Conservation (phyloP, 768 basidiomycete species). For the Amyloporia xantha region DNA sequence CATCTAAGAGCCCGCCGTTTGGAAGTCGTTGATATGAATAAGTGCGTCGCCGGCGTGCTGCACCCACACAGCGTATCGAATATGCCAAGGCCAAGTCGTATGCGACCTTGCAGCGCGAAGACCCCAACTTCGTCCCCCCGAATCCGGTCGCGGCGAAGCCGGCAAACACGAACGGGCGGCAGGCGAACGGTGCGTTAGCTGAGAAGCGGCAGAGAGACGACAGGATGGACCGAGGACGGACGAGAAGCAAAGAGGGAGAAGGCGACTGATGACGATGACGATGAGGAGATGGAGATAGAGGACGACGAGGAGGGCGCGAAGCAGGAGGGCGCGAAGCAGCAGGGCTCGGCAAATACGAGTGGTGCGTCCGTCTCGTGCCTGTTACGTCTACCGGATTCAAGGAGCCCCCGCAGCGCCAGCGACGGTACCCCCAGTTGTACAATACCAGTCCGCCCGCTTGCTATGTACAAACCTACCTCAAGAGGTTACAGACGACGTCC, state of each 20-base stretch:
- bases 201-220: constrained; percentile 69
- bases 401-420: constrained; percentile 4
- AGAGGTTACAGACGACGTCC: constrained; percentile 83
- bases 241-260: constrained; percentile 65
- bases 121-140: constrained; percentile 76
- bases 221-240: constrained; percentile 43
- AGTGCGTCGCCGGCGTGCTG: constrained; percentile 12
- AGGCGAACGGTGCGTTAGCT: constrained; percentile 10
- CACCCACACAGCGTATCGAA: constrained; percentile 62
- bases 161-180: constrained; percentile 6
- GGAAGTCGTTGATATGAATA: constrained; percentile 24
- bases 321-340: constrained; percentile 41
- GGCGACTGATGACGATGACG: constrained; percentile 57
- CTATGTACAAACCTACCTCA: constrained; percentile 84
- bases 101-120: constrained; percentile 72
- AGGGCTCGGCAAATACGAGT: constrained; percentile 23
- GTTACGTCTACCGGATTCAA: neutral
- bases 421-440: constrained; percentile 41
- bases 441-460: constrained; percentile 54
- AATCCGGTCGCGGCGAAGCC: constrained; percentile 52
- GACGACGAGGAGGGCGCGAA: constrained; percentile 64
- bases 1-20: constrained; percentile 18
- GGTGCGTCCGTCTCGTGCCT: constrained; percentile 2
- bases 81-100: constrained; percentile 90
- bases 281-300: constrained; percentile 92